These are phyloP conservation scores for Xylaria sp. DNA, from an alignment of 2,329 filamentous ascomycete genomes.

Conservation along the genomic window DNA sequence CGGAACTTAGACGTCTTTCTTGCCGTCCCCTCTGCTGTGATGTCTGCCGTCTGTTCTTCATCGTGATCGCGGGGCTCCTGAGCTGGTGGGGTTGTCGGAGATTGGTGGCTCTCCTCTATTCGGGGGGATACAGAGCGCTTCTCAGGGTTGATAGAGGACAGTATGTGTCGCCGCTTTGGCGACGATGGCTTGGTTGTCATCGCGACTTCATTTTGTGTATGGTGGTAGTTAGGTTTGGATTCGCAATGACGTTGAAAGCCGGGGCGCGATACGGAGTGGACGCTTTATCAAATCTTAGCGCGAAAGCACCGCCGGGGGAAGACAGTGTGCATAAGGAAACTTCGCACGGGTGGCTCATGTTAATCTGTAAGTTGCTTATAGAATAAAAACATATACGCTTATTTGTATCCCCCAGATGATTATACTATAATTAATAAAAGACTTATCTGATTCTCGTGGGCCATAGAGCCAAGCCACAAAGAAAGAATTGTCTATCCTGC, in stretches of 20 bases:
- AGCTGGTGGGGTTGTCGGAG: conserved; percentile 29
- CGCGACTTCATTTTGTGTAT: conserved; percentile 39
- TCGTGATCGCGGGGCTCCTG: conserved; percentile 34
- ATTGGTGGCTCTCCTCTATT: conserved; percentile 23
- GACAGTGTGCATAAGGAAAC: no score
- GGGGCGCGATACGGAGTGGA: conserved; percentile 24
- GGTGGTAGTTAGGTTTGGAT: not conserved
- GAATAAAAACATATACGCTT: no score
- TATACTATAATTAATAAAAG: no score
- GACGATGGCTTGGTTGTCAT: conserved; percentile 48
- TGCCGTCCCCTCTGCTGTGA: conserved; percentile 29
- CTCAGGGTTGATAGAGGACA: conserved; percentile 50
- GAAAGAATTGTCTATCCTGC: no score
- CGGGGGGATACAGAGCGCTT: conserved; percentile 37
- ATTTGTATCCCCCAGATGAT: no score
- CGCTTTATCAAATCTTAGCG: not conserved
- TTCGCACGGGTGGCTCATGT: no score
- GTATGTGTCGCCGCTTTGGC: conserved; percentile 50
- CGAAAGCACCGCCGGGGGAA: no score
- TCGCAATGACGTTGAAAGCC: conserved; percentile 35
- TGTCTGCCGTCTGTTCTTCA: conserved; percentile 29
- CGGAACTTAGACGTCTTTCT: conserved; percentile 53
- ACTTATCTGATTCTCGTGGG: no score
- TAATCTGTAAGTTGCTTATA: no score
- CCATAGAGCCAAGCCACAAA: no score